Base-by-base conservation (phyloP, 108 stramenopile genomes). In the Nannochloropsis granulata region DNA sequence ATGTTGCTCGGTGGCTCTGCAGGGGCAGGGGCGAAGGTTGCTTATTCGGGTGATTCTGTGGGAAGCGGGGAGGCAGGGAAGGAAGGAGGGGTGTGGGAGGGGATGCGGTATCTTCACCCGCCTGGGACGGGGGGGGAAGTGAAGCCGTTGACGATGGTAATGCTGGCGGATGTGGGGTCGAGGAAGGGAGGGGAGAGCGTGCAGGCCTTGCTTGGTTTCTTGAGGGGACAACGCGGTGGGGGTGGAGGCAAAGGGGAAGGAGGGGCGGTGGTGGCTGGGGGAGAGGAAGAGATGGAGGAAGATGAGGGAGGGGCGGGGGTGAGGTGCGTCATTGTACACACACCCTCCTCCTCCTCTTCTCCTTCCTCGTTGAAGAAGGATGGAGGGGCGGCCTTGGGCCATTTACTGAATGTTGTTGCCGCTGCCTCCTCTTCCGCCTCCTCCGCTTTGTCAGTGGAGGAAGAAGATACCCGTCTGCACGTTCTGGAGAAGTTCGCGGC, bases 201-300 rank as follows among this genome's bases (percentile, higher is more conserved):
- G 8, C 16, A n/a, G 21, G 11, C 56, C 56, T 71, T 71, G 56
- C 0, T 71, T n/a, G n/a, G 56, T n/a, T 71, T 71, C 56, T n/a
- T 71, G 56, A 16, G 56, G 16, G 2, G 2, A 5, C 44, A 45
- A 34, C 24, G 24, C 44, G 79, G 26, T 43, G 79, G 23, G 25
- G 80, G 84, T n/a, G 5, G 42, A 12, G 78, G 19, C 24, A 23
- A 78, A 79, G 83, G 85, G 13, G 85, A 86, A 84, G 43, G 26
- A 0, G 83, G 79, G 80, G 85, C 84, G 78, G 81, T 82, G 12
- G 84, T 85, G 34, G 78, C 83, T 23, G 84, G 82, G 24, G 43
- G 84, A 19, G 82, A 84, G 85, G 43, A 43, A 71, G 84, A 21
- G 82, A 13, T 8, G 7, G 23, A 10, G 83, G 79, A 2, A 23